Base-by-base conservation (phyloP, 108 stramenopile genomes). In the Heterococcus sp. region DNA sequence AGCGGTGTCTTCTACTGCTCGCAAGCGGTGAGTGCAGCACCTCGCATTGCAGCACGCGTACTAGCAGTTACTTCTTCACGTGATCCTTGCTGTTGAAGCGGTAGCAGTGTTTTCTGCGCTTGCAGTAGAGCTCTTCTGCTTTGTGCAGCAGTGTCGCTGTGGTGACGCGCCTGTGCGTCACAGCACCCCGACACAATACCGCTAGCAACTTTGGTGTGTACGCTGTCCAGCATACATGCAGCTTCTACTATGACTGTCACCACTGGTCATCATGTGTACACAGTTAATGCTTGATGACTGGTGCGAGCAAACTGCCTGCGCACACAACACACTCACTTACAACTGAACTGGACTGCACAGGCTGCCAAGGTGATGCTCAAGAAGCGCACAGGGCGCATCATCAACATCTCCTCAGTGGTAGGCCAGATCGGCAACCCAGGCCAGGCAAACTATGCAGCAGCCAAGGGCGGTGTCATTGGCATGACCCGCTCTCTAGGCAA, bases 371-470 rank as follows among this genome's bases (percentile, higher is more conserved):
- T 91, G 78, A 84, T 95, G 78, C 87, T 93, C 71, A 95, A 93
- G 90, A 93, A 95, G 89, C 88, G 93, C 46, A 69, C 83, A n/a
- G 96, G 96, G 71, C 92, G 95, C 46, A 95, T 97, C 84, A 94
- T 97, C 87, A 97, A 97, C 89, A 94, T 97, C 74, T 89, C 93
- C 46, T 90, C 89, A 64, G 93, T 97, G 64, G 95, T 97, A n/a
- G 96, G 96, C 35, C 95, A 95, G 78, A 92, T 97, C 78, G 96
- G 96, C 72, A 97, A 97, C 76, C 92, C 95, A 14, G 88, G 88
- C 34, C 87, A 88, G 74, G 82, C 80, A 1, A 88, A 88, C 87
- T 88, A 89, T 38, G 87, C 88, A 36, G 87, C 89, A 30, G 86
- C 89, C 8, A 89, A 89, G 77, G 87, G 84, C 65, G 89, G 89